A percentile compares a stretch with the other conserved stretches of the same genome.
Evolutionary conservation across 2,329 filamentous ascomycete genomes (phyloP).

Genomic region (Aurifilum marmelostoma): DNA sequence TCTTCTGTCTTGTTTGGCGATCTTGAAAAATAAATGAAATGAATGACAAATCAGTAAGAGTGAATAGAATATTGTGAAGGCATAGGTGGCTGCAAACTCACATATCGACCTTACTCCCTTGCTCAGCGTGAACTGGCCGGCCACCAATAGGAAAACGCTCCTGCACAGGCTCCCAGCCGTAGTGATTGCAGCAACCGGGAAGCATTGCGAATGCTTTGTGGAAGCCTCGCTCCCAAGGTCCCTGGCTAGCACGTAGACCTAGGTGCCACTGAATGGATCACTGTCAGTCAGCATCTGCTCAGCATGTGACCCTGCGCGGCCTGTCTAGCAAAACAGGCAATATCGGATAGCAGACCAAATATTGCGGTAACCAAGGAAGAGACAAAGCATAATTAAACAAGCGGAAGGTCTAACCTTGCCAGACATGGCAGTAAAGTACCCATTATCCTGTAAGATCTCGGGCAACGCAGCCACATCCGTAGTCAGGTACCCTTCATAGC

Average conservation of each 20-base stretch:
- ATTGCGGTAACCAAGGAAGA: no score
- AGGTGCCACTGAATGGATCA: slow-evolving; percentile 37
- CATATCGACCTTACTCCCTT: slow-evolving; percentile 27
- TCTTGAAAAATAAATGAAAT: neutral
- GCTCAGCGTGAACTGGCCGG: slow-evolving; percentile 33
- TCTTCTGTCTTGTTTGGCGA: slow-evolving; percentile 31
- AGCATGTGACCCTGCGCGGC: no score
- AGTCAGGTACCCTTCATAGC: slow-evolving; percentile 43
- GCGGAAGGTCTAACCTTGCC: slow-evolving; percentile 35
- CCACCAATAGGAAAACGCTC: slow-evolving; percentile 30
- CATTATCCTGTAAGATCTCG: slow-evolving; percentile 38
- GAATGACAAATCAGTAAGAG: no score
- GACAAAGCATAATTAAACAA: no score
- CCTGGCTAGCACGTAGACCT: slow-evolving; percentile 36
- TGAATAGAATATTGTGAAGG: no score
- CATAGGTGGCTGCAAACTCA: neutral
- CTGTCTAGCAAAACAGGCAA: no score
- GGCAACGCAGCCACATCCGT: slow-evolving; percentile 39
- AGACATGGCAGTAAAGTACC: slow-evolving; percentile 41
- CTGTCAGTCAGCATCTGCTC: neutral
- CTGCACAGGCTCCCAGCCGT: slow-evolving; percentile 37
- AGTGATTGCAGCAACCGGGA: slow-evolving; percentile 32
- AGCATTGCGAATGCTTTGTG: slow-evolving; percentile 36
- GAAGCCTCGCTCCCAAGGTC: slow-evolving; percentile 38
- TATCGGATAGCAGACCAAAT: no score